Evolutionary conservation across 2,329 filamentous ascomycete genomes (phyloP), one percentile per base, ranked within the genome.

Genomic region (Sphaerostilbella broomeana): DNA sequence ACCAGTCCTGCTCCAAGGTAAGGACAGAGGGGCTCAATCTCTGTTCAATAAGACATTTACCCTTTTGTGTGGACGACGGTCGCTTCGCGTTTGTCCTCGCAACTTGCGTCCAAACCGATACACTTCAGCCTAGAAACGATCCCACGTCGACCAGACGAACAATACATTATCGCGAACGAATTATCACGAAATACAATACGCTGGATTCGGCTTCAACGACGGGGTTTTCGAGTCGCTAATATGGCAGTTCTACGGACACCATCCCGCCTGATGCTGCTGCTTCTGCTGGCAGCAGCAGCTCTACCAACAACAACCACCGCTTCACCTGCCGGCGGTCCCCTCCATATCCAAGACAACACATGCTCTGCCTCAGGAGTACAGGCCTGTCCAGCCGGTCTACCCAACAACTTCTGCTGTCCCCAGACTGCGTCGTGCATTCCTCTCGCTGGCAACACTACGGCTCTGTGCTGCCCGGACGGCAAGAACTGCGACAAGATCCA

Each of bases 381-480:
- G 13, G 66, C 68, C 48, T 86, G 82, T 55, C 60, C 70, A 17
- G 55, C 62, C 19, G 66, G 63, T 20, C 67, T 85, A 16, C 80
- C 82, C 2, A 65, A 64, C 36, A 68, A 73, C 55, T 86, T 88
- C 56, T 87, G 83, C 66, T 89, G 84, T 54, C 60, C 70, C 4
- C 45, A 60, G 19, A 60, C 57, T 13, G 63, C 69, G 6, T 68
- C 55, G 3, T 89, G 84, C 61, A 64, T 77, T 27, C 51, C 69
- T 2, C 70, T 88, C 32, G 80, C 80, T 9, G 75, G 65, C n/a
- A 64, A 69, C 30, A 81, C 80, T 5, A 84, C 82, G 0, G 70
- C 81, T 11, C 64, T 88, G 34, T 89, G 84, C 65, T 89, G 84
- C 55, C 83, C 83, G 1, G 47, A 58, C 2, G 74, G 69, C 24